Base-by-base conservation (phyloP, 805 yeast species). In the Sugiyamaella chiloensis region DNA sequence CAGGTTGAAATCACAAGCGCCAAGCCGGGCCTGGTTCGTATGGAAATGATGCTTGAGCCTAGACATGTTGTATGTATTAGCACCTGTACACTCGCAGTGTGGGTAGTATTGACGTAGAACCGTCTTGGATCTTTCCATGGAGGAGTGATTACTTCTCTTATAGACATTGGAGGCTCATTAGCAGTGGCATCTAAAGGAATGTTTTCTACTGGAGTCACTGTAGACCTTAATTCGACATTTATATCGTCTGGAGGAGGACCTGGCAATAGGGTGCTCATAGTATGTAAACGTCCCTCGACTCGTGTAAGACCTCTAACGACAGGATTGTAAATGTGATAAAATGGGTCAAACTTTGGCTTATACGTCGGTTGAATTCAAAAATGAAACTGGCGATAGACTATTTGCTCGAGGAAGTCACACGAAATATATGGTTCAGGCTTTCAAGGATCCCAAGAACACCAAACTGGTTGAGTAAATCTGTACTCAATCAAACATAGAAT, bases 381-480 rank as follows among this genome's bases (percentile, higher is more conserved):
- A 59, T 44, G 50, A 51, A 14, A 40, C 54, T 7, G 46, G 50
- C 24, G 32, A 50, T n/a, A 49, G 52, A 32, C 44, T 66, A 46
- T 61, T 67, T 51, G 75, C 76, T 12, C 52, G 72, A 6, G 75
- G 75, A 4, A 63, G 66, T 26, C 75, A 71, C 54, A 71, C 75
- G 9, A 71, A 71, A 54, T 67, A 67, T 50, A 59, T 70, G 31
- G 63, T 65, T 5, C 53, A 51, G 12, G 74, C 74, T 1, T 47
- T 57, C 48, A 63, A 61, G 21, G 66, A 68, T 47, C 42, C 42
- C 4, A 40, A 40, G n/a, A 40, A 40, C 17, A 21, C 17, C 12
- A 34, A 34, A 16, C 4, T 34, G 19, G 37, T 16, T 11, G 37
- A 16, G 6, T 34, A 34, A 8, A n/a, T n/a, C n/a, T n/a, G n/a